Base-by-base conservation (phyloP, 2,329 filamentous ascomycete genomes). In the Paecilomyces dactylethromorphus region DNA sequence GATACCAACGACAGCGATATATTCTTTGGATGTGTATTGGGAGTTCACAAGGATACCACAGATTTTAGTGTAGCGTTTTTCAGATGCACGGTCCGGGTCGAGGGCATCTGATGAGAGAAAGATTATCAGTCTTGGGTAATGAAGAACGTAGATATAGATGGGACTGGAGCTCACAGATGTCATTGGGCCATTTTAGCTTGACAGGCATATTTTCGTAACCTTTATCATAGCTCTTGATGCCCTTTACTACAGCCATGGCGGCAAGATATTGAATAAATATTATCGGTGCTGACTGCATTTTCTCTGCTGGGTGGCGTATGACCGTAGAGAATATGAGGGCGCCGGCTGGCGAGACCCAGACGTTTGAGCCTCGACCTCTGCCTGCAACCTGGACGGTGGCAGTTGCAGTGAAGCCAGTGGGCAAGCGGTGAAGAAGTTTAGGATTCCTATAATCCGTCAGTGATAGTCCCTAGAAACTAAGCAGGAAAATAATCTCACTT, bases 121-220 rank as follows among this genome's bases (percentile, higher is more conserved):
- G 5, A 12, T n/a, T 18, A 18, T 63, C 50, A 60, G 59, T 33
- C 18, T 62, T 51, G 26, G n/a, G 18, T 15, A 55, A 21, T 7
- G 15, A 5, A 13, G 2, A 6, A n/a, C 22, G 15, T 15, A 54
- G 53, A 35, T 31, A 50, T 10, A 32, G 31, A 49, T 15, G 29
- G 7, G 3, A 2, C 74, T 75, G 66, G 79, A 78, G 31, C 81
- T 73, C 74, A 87, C 86, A 93, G 57, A 99, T 90, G 70, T 99
- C 94, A 68, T 99, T 99, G 11, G 94, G 94, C 94, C 94, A 99
- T 74, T 99, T 99, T 32, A 99, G 77, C 71, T 90, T 92, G 49
- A 99, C 82, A 0, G 90, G 90, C 3, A 97, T 74, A 0, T 85
- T 79, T 5, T 84, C 81, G 73, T 95, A 97, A 7, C 87, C 90